Evolutionary conservation across 345 rosid genomes (phyloP).

Genomic region (Psidium friedrichsthalianum): DNA sequence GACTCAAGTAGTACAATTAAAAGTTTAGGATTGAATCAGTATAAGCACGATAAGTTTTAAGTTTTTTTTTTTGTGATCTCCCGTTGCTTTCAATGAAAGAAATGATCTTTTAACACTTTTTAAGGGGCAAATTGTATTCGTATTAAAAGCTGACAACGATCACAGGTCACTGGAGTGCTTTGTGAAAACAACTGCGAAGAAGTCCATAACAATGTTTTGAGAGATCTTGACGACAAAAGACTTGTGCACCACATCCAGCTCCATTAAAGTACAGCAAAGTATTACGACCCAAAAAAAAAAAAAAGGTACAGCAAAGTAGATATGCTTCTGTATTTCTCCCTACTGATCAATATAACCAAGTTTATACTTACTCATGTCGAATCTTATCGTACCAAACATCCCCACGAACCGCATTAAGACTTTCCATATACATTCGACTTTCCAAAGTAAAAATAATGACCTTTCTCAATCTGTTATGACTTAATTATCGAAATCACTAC

Average conservation of each 20-base stretch:
- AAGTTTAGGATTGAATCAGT: no score
- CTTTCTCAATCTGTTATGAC: neutral
- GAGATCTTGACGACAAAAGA: slow-evolving; percentile 4
- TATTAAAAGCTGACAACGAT: neutral
- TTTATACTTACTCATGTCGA: neutral
- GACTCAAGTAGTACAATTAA: no score
- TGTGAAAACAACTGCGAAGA: neutral
- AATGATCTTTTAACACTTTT: neutral
- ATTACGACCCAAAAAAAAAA: no score
- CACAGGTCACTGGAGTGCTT: neutral
- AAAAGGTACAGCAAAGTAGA: neutral
- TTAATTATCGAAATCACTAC: neutral
- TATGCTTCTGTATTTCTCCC: neutral
- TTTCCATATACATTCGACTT: neutral
- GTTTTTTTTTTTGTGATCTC: no score
- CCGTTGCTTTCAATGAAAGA: slow-evolving; percentile 4
- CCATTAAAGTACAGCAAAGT: neutral
- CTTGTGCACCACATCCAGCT: neutral
- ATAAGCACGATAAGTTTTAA: no score
- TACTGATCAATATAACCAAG: neutral
- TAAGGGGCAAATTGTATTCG: neutral
- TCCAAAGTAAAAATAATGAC: neutral
- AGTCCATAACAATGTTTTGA: slow-evolving; percentile 1
- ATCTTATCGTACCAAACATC: neutral
- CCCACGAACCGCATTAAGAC: neutral